A percentile compares a stretch with the other conserved stretches of the same genome.
Evolutionary conservation across 495 filamentous ascomycete species (phyloP).

Genomic region (Podospora bellae-mahoneyi): DNA sequence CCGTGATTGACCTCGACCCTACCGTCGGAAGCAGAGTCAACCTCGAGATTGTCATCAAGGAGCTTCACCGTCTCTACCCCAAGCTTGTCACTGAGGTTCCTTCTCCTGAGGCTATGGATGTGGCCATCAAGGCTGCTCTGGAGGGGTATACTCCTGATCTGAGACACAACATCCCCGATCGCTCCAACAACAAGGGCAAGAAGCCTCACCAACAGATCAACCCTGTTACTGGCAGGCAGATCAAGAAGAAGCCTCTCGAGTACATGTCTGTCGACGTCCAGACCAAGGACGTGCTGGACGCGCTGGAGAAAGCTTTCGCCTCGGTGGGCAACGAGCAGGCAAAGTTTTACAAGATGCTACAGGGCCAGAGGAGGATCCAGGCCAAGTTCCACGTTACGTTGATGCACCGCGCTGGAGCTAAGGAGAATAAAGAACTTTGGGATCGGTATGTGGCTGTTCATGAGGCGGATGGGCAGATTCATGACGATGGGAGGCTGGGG

Average conservation of each 20-base stretch:
- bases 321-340: slow-evolving; percentile 44
- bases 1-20: slow-evolving; percentile 81
- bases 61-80: slow-evolving; percentile 69
- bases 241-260: slow-evolving; percentile 61
- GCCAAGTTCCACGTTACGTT: slow-evolving; percentile 89
- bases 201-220: slow-evolving; percentile 38
- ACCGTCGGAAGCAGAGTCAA: slow-evolving; percentile 73
- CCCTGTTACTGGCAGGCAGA: slow-evolving; percentile 24
- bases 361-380: slow-evolving; percentile 71
- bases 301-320: slow-evolving; percentile 68
- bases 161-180: slow-evolving; percentile 64
- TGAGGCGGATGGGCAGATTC: slow-evolving; percentile 35
- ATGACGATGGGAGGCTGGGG: slow-evolving; percentile 39
- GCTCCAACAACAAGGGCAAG: slow-evolving; percentile 37
- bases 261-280: slow-evolving; percentile 75
- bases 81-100: slow-evolving; percentile 71
- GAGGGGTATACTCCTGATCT: slow-evolving; percentile 73
- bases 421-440: slow-evolving; percentile 66
- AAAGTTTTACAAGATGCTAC: slow-evolving; percentile 71
- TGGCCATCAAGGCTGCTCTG: slow-evolving; percentile 71
- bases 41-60: slow-evolving; percentile 71
- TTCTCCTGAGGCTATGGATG: slow-evolving; percentile 67
- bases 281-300: slow-evolving; percentile 51
- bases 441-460: slow-evolving; percentile 55
- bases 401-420: slow-evolving; percentile 68